Conservation (phyloP, 179 eudicot genomes). For the Silene coronaria region DNA sequence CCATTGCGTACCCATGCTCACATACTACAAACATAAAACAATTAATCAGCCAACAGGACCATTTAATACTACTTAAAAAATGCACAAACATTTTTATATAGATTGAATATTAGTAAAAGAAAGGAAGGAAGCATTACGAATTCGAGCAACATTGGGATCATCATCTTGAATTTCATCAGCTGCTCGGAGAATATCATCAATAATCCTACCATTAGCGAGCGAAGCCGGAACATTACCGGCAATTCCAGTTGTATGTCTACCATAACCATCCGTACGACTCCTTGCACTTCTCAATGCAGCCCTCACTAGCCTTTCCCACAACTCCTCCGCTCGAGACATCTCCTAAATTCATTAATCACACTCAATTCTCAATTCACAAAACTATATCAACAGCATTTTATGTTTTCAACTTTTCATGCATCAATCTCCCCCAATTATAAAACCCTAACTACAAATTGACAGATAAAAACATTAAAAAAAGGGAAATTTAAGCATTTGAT, state of each 20-base stretch:
- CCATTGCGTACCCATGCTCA: slow-evolving; percentile 90
- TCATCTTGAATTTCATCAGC: slow-evolving; percentile 97
- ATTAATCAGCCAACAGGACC: neutral
- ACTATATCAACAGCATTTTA: neutral
- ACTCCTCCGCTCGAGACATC: slow-evolving; percentile 85
- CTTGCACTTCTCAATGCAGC: slow-evolving; percentile 83
- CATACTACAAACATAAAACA: slow-evolving; percentile 51
- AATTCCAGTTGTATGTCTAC: slow-evolving; percentile 70
- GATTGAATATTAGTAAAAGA: neutral
- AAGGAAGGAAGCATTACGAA: slow-evolving; percentile 40
- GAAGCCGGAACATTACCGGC: slow-evolving; percentile 93
- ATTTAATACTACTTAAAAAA: neutral
- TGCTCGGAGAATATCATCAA: slow-evolving; percentile 88
- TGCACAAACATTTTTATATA: neutral
- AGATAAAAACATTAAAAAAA: neutral
- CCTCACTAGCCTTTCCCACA: slow-evolving; percentile 95
- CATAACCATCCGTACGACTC: slow-evolving; percentile 55
- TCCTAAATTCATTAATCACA: slow-evolving; percentile 26
- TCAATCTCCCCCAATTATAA: neutral
- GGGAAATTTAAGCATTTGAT: no score
- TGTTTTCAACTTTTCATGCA: neutral
- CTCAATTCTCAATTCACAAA: neutral
- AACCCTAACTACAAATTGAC: neutral
- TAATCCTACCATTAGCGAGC: slow-evolving; percentile 62
- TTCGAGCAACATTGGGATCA: slow-evolving; percentile 84